Percentiles rank a stretch among this genome's conserved stretches.
These are phyloP conservation scores for Pseudocercospora cruenta DNA, from an alignment of 2,329 filamentous ascomycete genomes.

Conservation along the genomic window DNA sequence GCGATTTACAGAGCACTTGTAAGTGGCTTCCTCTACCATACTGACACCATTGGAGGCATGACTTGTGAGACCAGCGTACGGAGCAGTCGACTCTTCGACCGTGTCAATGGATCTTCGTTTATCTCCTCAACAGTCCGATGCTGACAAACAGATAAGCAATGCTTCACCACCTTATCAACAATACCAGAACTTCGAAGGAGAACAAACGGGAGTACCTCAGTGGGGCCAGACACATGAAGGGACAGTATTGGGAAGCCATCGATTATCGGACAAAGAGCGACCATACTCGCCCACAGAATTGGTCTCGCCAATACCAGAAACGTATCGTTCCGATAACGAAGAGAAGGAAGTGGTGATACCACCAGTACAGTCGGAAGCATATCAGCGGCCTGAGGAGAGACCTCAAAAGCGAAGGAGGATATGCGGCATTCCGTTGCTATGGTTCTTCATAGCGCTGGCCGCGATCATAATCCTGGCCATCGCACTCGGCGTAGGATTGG, in stretches of 20 bases:
- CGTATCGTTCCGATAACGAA: slow-evolving; percentile 31
- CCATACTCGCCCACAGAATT: slow-evolving; percentile 31
- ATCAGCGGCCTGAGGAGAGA: slow-evolving; percentile 16
- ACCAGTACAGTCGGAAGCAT: slow-evolving; percentile 18
- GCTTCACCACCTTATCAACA: slow-evolving; percentile 34
- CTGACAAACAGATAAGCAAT: slow-evolving; percentile 20
- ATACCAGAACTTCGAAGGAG: slow-evolving; percentile 27
- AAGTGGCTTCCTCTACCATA: slow-evolving; percentile 14
- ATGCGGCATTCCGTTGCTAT: slow-evolving; percentile 26
- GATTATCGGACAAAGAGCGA: slow-evolving; percentile 30
- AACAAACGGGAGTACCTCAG: slow-evolving; percentile 22
- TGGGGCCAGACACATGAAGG: slow-evolving; percentile 23
- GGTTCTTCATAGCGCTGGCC: slow-evolving; percentile 29
- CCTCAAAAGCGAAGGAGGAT: slow-evolving; percentile 20
- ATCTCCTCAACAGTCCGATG: neutral
- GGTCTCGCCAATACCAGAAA: slow-evolving; percentile 33
- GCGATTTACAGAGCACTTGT: slow-evolving; percentile 36
- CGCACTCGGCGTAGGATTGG: slow-evolving; percentile 42
- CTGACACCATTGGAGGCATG: neutral
- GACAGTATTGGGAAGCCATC: slow-evolving; percentile 16
- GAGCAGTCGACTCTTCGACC: neutral
- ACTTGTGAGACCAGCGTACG: neutral
- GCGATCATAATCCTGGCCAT: slow-evolving; percentile 37
- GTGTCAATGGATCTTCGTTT: neutral
- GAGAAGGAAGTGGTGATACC: slow-evolving; percentile 37